phyloP scores from a whole-genome alignment of 768 basidiomycete species.

The Pholiota microspora region DNA sequence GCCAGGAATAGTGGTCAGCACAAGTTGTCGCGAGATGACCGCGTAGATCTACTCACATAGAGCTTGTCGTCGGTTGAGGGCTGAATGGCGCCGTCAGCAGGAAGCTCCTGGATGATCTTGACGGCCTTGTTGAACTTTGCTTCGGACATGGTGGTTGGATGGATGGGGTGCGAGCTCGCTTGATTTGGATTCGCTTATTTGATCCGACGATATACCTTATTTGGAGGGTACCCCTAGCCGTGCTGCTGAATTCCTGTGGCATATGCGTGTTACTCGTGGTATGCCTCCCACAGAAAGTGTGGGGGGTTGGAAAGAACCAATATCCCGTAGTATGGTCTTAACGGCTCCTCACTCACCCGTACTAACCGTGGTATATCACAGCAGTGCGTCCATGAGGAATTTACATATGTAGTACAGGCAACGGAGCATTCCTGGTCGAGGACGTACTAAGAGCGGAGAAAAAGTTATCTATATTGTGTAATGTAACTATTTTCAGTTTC shows the following conservation, averaged over 20 bases:
- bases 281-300: neutral
- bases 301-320: neutral
- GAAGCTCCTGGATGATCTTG: constrained; percentile 60
- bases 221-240: neutral
- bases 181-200: neutral
- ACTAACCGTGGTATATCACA: neutral
- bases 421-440: too few relatives aligned
- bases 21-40: neutral
- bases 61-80: constrained; percentile 76
- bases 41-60: constrained; percentile 49
- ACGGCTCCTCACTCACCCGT: neutral
- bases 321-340: neutral
- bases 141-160: constrained; percentile 52
- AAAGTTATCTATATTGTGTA: too few relatives aligned
- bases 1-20: constrained; percentile 6
- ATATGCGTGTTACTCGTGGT: neutral
- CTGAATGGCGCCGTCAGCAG: constrained; percentile 79
- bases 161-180: neutral
- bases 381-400: too few relatives aligned
- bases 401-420: too few relatives aligned
- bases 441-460: too few relatives aligned
- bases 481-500: too few relatives aligned
- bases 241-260: too few relatives aligned
- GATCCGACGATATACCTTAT: constrained; percentile 6
- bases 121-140: constrained; percentile 78